phyloP scores from a whole-genome alignment of 1,284 basidiomycete species.

The Ceratobasidium sp. region DNA sequence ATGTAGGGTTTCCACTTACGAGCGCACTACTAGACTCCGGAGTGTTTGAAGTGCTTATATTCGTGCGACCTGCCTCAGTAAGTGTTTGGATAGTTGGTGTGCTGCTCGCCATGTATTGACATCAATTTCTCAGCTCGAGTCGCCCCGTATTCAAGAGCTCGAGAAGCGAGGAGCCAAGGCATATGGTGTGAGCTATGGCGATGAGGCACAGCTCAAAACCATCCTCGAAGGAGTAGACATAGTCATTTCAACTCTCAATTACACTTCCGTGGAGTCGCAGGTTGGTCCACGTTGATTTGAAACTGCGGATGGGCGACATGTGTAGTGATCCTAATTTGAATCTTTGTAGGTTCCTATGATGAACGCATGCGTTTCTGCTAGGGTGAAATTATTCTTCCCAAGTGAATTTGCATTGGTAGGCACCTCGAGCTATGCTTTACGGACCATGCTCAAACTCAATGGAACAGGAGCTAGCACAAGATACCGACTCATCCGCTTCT shows the following conservation, averaged over 20 bases:
- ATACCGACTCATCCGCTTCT: conserved; percentile 17
- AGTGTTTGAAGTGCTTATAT: conserved; percentile 5
- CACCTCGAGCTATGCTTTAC: not conserved
- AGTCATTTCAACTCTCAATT: conserved; percentile 25
- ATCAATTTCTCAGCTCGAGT: not conserved
- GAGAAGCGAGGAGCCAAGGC: not conserved
- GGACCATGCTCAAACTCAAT: too few relatives aligned
- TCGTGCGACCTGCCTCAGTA: conserved; percentile 24
- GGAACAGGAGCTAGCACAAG: conserved; percentile 12
- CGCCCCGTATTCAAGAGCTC: conserved; percentile 21
- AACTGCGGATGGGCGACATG: not conserved
- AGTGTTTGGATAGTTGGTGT: not conserved
- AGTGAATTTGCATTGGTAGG: conserved; percentile 34
- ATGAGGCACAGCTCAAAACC: conserved; percentile 6
- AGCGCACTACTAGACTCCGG: conserved; percentile 8
- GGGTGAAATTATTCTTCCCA: conserved; percentile 28
- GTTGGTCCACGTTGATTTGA: not conserved
- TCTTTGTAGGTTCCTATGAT: conserved; percentile 7
- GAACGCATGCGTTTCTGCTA: conserved; percentile 2
- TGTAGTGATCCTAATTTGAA: not conserved
- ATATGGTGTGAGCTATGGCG: conserved; percentile 11
- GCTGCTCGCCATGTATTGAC: not conserved
- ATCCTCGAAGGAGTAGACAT: conserved; percentile 6
- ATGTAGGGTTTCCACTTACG: conserved; percentile 18
- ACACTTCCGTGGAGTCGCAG: conserved; percentile 17